phyloP scores from a whole-genome alignment of 2,329 filamentous ascomycete genomes.

The Didymella glomerata region DNA sequence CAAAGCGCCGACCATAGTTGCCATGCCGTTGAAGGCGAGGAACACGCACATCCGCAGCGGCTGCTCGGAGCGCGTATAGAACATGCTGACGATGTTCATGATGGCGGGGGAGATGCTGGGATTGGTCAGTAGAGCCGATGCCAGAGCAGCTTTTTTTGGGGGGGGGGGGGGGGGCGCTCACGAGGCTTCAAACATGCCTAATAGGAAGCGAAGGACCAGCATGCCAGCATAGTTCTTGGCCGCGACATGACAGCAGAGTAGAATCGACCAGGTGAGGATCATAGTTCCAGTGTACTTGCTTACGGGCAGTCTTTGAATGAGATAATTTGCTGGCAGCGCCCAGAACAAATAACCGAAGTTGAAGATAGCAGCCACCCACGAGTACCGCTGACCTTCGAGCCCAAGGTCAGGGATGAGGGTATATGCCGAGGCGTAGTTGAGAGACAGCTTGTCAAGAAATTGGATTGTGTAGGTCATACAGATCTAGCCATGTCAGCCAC shows the following conservation, averaged over 20 bases:
- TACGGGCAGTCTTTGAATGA: constrained; percentile 50
- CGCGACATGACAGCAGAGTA: constrained; percentile 55
- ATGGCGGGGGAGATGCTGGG: constrained; percentile 43
- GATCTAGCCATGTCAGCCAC: constrained; percentile 34
- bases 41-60: constrained; percentile 58
- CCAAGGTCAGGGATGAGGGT: constrained; percentile 49
- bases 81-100: constrained; percentile 52
- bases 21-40: constrained; percentile 51
- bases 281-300: constrained; percentile 50
- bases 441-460: constrained; percentile 55
- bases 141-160: not conserved
- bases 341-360: constrained; percentile 57
- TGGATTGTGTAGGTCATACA: constrained; percentile 58
- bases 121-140: not conserved
- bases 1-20: constrained; percentile 50
- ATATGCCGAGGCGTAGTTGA: constrained; percentile 55
- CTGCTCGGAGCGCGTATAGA: constrained; percentile 48
- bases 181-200: constrained; percentile 50
- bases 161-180: not conserved
- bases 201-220: constrained; percentile 45
- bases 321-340: constrained; percentile 51
- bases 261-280: constrained; percentile 56
- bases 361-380: constrained; percentile 55
- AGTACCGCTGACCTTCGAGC: constrained; percentile 50
- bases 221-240: constrained; percentile 51